Evolutionary conservation across 2,329 filamentous ascomycete species (phyloP).

Genomic region (Hypoxylon sp.): DNA sequence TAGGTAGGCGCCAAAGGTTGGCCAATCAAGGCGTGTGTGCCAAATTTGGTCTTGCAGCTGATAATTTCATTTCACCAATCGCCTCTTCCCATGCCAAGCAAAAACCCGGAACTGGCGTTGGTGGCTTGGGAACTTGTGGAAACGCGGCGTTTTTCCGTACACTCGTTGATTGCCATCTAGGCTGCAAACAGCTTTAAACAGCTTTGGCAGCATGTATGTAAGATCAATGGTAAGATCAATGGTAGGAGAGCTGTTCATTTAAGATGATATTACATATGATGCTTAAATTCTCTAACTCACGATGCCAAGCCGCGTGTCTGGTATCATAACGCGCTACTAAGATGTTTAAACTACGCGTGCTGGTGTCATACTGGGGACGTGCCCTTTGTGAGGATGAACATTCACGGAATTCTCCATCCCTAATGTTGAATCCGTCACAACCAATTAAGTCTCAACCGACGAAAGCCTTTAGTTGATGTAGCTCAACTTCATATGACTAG

Average conservation of each 20-base stretch:
- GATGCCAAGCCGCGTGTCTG: not conserved
- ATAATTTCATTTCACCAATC: slow-evolving; percentile 50
- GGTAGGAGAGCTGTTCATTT: slow-evolving; percentile 4
- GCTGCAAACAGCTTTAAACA: slow-evolving; percentile 29
- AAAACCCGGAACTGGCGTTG: slow-evolving; percentile 43
- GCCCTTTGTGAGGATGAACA: not conserved
- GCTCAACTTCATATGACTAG: slow-evolving; percentile 6
- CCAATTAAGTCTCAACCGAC: not conserved
- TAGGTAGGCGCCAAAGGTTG: slow-evolving; percentile 39
- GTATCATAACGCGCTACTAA: not conserved
- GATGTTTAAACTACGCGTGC: slow-evolving; percentile 1
- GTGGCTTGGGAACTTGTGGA: slow-evolving; percentile 42
- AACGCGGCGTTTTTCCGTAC: slow-evolving; percentile 39
- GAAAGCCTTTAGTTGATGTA: not conserved
- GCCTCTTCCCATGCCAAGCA: slow-evolving; percentile 37
- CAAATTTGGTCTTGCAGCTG: slow-evolving; percentile 49
- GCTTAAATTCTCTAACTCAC: not conserved
- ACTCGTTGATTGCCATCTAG: slow-evolving; percentile 10
- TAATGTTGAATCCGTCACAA: not conserved
- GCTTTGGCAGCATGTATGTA: slow-evolving; percentile 2
- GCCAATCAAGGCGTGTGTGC: slow-evolving; percentile 38
- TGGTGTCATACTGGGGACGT: slow-evolving; percentile 1
- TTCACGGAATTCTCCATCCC: slow-evolving; percentile 9
- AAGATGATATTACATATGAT: slow-evolving; percentile 5
- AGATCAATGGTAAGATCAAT: not conserved